Conservation (phyloP, 257 asterid genomes). For the Solanum okadae region DNA sequence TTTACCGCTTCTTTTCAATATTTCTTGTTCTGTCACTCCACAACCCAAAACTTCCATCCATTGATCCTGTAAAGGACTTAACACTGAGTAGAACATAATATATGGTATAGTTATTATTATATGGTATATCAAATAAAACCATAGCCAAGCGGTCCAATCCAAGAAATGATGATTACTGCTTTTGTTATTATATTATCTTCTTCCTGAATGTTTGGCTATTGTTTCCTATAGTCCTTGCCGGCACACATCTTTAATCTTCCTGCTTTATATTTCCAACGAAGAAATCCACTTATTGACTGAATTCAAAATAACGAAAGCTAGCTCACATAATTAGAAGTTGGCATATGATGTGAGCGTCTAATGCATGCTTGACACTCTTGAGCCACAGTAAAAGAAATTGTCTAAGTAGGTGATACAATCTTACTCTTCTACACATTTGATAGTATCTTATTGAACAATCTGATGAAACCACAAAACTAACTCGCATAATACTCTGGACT, state of each 20-base stretch:
- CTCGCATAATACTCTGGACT: not conserved
- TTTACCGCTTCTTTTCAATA: slow-evolving; percentile 68
- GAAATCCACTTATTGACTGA: not conserved
- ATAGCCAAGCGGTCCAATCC: slow-evolving; percentile 85
- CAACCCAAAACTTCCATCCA: slow-evolving; percentile 99
- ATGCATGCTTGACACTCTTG: not conserved
- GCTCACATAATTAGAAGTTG: not conserved
- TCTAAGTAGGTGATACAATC: not conserved
- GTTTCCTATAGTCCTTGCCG: not conserved
- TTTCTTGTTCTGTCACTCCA: slow-evolving; percentile 98
- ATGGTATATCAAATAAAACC: slow-evolving; percentile 90
- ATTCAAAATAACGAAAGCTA: not conserved
- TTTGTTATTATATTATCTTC: not conserved
- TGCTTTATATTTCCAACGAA: not conserved
- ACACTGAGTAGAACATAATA: not conserved
- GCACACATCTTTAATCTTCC: not conserved
- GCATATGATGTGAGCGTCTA: not conserved
- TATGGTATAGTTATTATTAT: slow-evolving; percentile 3
- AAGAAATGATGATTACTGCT: slow-evolving; percentile 22
- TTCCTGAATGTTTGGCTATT: not conserved
- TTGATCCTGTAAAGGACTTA: slow-evolving; percentile 42
- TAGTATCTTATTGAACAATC: not conserved
- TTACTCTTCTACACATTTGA: not conserved
- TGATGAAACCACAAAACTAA: not conserved
- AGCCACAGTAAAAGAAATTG: not conserved